Evolutionary conservation across 2,329 filamentous ascomycete species (phyloP).

Genomic region (Aspergillus bombycis): DNA sequence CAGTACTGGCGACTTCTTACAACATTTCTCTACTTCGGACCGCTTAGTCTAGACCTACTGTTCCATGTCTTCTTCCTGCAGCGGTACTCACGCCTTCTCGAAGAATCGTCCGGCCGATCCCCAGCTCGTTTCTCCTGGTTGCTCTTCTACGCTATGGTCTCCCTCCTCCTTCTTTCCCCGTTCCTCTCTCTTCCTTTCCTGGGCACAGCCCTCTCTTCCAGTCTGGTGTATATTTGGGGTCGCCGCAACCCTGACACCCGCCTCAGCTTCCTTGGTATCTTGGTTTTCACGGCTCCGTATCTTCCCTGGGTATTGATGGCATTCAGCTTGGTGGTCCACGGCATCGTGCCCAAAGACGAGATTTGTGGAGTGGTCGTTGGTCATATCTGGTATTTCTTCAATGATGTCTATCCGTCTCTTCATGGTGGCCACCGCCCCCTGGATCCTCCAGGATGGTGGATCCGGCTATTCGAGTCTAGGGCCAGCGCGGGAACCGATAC

Average conservation of each 20-base stretch:
- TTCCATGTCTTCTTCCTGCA: conserved; percentile 99
- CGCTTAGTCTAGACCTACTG: conserved; percentile 87
- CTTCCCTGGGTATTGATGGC: conserved; percentile 94
- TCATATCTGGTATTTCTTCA: conserved; percentile 98
- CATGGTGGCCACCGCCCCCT: conserved; percentile 83
- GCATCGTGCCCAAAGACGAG: conserved; percentile 89
- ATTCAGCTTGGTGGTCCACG: conserved; percentile 90
- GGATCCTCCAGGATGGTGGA: conserved; percentile 89
- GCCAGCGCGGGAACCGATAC: conserved; percentile 25
- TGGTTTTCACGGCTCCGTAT: conserved; percentile 93
- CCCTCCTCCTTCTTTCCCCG: conserved; percentile 79
- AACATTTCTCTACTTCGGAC: conserved; percentile 96
- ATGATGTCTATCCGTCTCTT: conserved; percentile 90
- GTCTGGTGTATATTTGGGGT: conserved; percentile 97
- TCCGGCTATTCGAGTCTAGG: conserved; percentile 70
- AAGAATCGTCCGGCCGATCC: conserved; percentile 89
- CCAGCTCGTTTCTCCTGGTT: conserved; percentile 96
- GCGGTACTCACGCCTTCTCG: conserved; percentile 90
- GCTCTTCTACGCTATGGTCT: conserved; percentile 78
- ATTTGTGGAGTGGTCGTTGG: conserved; percentile 93
- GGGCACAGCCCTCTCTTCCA: conserved; percentile 89
- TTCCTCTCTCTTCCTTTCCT: conserved; percentile 91
- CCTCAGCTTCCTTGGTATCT: conserved; percentile 82
- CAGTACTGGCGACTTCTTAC: conserved; percentile 97
- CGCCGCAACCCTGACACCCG: conserved; percentile 89